Base-by-base conservation (phyloP, 371 early-diverging fungal species). In the Fennellomyces sp. region DNA sequence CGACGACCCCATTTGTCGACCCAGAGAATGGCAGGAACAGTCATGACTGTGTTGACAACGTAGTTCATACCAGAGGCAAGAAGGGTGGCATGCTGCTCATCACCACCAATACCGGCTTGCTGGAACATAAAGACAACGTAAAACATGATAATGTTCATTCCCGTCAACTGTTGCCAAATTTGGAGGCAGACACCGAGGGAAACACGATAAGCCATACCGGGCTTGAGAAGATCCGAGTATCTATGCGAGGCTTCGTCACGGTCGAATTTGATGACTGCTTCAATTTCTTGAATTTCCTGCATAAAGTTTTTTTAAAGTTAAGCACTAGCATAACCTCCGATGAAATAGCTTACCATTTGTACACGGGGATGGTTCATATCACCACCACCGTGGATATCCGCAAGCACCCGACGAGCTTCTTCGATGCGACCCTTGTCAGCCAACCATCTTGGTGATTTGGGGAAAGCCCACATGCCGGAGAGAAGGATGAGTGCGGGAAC, bases 361-460 rank as follows among this genome's bases (percentile, higher is more conserved):
- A 89, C 85, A 17, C 71, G 80, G 2, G 85, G 70, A 53, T 72
- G 75, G 28, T 79, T 69, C 30, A 62, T 62, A 52, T 85, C 75
- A 47, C 85, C 84, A 12, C 65, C 53, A 51, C 83, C 79, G 25
- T 91, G 87, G 69, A 94, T 79, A 51, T 87, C 80, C 36, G 91
- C 90, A 6, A 95, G 72, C 11, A 86, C 85, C 28, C 65, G 45
- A 10, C 80, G 69, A 11, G 90, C 93, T 61, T 94, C 92, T 15
- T 88, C 90, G 45, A 81, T 64, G 12, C 87, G 84, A 58, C 64
- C 78, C 45, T 84, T 66, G 55, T 76, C 82, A 31, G 86, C 80
- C 58, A 96, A 75, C 94, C 94, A 96, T 74, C 96, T 91, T 25
- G 95, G 96, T 10, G 94, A 92, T 67, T 69, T 80, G 11, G 95